phyloP scores from a whole-genome alignment of 1,139 yeast genomes.

The Sugiyamaella castrensis region DNA sequence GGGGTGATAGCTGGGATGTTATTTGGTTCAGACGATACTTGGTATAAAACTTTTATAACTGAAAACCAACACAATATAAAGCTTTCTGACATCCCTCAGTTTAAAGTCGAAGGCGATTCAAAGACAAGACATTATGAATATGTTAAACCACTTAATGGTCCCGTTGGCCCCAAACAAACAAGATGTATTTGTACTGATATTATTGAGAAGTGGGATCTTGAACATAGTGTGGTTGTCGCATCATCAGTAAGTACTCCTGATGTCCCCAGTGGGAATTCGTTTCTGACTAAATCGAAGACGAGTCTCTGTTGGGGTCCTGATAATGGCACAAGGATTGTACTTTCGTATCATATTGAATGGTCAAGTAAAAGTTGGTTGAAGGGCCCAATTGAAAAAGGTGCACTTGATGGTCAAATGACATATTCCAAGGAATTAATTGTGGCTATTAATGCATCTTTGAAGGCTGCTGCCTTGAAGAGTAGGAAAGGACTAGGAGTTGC shows the following conservation, averaged over 20 bases:
- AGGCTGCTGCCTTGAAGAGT: slow-evolving; percentile 32
- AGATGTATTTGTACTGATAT: slow-evolving; percentile 74
- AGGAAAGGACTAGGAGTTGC: slow-evolving; percentile 18
- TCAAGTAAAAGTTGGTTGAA: slow-evolving; percentile 91
- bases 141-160: slow-evolving; percentile 72
- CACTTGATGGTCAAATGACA: slow-evolving; percentile 84
- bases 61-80: slow-evolving; percentile 72
- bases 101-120: slow-evolving; percentile 39
- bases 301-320: slow-evolving; percentile 74
- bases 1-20: slow-evolving; percentile 70
- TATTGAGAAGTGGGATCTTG: slow-evolving; percentile 60
- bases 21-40: slow-evolving; percentile 70
- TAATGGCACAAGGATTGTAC: slow-evolving; percentile 63
- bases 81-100: slow-evolving; percentile 55
- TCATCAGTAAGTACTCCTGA: slow-evolving; percentile 83
- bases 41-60: slow-evolving; percentile 51
- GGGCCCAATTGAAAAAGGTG: slow-evolving; percentile 87
- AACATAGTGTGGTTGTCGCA: slow-evolving; percentile 54
- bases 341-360: slow-evolving; percentile 77
- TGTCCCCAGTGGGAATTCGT: slow-evolving; percentile 89
- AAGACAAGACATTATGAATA: slow-evolving; percentile 62
- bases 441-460: slow-evolving; percentile 53
- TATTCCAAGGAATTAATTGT: slow-evolving; percentile 57
- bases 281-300: slow-evolving; percentile 64
- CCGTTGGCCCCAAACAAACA: slow-evolving; percentile 95